Conservation (phyloP, 202 grass and related monocot species). For the Panicum hallii region DNA sequence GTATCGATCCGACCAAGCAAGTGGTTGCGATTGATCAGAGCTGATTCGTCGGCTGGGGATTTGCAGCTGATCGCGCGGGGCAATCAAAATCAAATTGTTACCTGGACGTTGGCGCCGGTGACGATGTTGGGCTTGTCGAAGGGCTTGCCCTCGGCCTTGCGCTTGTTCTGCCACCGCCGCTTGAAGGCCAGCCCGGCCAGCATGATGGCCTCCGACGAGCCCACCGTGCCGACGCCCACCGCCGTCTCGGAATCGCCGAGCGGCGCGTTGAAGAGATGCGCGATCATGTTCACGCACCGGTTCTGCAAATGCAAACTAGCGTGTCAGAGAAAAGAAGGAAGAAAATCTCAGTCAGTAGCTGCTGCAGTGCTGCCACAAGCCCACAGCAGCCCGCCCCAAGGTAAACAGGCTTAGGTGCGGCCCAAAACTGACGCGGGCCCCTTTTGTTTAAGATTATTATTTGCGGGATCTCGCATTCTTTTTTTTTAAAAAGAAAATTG, state of each 20-base stretch:
- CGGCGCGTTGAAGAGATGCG: conserved; percentile 86
- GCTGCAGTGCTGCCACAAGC: background rate
- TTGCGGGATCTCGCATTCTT: background rate
- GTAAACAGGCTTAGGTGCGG: background rate
- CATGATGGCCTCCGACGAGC: conserved; percentile 98
- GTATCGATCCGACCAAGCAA: background rate
- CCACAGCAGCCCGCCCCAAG: background rate
- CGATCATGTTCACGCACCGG: conserved; percentile 96
- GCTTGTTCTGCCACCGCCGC: conserved; percentile 91
- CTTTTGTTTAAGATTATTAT: background rate
- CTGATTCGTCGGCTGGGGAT: background rate
- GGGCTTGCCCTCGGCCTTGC: conserved; percentile 85
- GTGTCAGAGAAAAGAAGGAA: background rate
- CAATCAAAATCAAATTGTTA: background rate
- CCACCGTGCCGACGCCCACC: conserved; percentile 90
- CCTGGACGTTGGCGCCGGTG: conserved; percentile 96
- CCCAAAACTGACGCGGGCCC: background rate
- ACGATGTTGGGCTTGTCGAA: conserved; percentile 96
- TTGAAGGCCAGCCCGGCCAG: conserved; percentile 96
- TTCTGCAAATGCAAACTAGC: conserved; percentile 54
- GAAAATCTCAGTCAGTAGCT: background rate
- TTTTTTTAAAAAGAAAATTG: background rate
- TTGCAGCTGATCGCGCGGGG: no score
- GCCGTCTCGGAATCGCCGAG: conserved; percentile 84
- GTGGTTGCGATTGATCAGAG: background rate